Conservation (phyloP, 2,329 filamentous ascomycete genomes). For the Trichoderma breve region DNA sequence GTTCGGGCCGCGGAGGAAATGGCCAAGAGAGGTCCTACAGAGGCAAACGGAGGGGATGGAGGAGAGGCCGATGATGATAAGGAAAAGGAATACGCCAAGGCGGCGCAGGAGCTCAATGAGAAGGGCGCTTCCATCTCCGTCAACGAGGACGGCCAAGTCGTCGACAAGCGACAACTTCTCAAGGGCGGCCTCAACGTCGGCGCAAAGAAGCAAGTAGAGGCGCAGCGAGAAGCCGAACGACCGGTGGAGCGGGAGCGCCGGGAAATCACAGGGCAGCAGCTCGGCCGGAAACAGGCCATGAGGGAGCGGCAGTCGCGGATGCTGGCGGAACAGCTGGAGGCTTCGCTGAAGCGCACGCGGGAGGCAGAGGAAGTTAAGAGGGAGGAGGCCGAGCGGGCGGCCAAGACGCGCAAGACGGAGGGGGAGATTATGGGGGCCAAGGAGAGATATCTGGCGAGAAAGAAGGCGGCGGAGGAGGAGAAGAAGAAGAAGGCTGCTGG, state of each 20-base stretch:
- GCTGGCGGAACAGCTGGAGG: slow-evolving; percentile 74
- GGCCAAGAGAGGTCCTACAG: slow-evolving; percentile 40
- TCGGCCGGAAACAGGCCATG: slow-evolving; percentile 61
- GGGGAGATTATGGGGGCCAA: slow-evolving; percentile 73
- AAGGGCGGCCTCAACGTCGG: slow-evolving; percentile 72
- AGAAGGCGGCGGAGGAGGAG: slow-evolving; percentile 69
- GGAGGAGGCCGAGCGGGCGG: slow-evolving; percentile 58
- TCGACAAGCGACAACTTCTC: slow-evolving; percentile 79
- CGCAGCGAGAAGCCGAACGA: slow-evolving; percentile 26
- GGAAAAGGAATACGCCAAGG: slow-evolving; percentile 58
- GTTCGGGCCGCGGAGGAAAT: slow-evolving; percentile 64
- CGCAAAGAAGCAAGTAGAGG: slow-evolving; percentile 56
- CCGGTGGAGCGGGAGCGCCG: slow-evolving; percentile 32
- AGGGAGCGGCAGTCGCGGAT: slow-evolving; percentile 74
- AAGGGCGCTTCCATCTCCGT: slow-evolving; percentile 61
- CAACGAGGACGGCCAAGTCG: slow-evolving; percentile 80
- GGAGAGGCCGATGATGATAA: slow-evolving; percentile 45
- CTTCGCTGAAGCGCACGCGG: slow-evolving; percentile 67
- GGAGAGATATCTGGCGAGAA: slow-evolving; percentile 76
- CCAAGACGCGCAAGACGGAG: slow-evolving; percentile 77
- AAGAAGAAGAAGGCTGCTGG: slow-evolving; percentile 52
- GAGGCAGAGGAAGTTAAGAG: slow-evolving; percentile 68
- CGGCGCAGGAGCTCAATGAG: slow-evolving; percentile 66
- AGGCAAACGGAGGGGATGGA: slow-evolving; percentile 31
- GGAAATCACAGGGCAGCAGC: slow-evolving; percentile 41